Base-by-base conservation (phyloP, 345 rosid species). In the Noccaea caerulescens region DNA sequence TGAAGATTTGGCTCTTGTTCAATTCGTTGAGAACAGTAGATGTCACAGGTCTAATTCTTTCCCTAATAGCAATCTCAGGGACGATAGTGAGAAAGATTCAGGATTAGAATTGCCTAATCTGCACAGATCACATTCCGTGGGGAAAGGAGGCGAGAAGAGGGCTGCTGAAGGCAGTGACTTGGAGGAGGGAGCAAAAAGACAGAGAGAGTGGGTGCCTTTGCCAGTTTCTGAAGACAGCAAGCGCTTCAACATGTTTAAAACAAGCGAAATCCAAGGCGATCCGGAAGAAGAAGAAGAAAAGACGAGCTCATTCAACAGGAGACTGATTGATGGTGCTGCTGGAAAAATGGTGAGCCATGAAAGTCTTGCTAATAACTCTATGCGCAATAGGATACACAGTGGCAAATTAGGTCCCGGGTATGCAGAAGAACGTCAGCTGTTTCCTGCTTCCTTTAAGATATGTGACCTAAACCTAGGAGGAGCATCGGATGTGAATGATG, bases 401-500 rank as follows among this genome's bases (percentile, higher is more conserved):
- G 76, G 70, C 62, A 84, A 77, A 54, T 18, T 86, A 43, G 61
- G 82, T 54, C 55, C 70, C 27, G 79, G 63, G 64, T 81, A 76
- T 81, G 72, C 88, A 33, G 85, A 83, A 82, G 97, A 94, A 79
- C 89, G 84, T 69, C 89, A 86, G 77, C 82, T 89, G 71, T 81
- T 85, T 75, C 93, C 93, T 5, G 79, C 86, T 81, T 83, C 96
- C 58, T 91, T 88, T 78, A 94, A 89, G 85, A 94, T 87, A 12
- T 91, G 88, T 57, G 99, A 94, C 74, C 89, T 94, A 73, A 94
- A 94, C 77, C 88, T 91, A 69, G 86, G 89, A 80, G 90, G 86
- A 86, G 66, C 84, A 37, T 79, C 90, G 10, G 91, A 91, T 65
- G 64, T 80, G 41, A 73, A 58, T 33, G 69, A 76, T 64, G 71